A percentile compares a stretch with the other conserved stretches of the same genome.
These are phyloP conservation scores for Austroboletus eburneus DNA, from an alignment of 768 basidiomycete genomes.

Conservation along the genomic window DNA sequence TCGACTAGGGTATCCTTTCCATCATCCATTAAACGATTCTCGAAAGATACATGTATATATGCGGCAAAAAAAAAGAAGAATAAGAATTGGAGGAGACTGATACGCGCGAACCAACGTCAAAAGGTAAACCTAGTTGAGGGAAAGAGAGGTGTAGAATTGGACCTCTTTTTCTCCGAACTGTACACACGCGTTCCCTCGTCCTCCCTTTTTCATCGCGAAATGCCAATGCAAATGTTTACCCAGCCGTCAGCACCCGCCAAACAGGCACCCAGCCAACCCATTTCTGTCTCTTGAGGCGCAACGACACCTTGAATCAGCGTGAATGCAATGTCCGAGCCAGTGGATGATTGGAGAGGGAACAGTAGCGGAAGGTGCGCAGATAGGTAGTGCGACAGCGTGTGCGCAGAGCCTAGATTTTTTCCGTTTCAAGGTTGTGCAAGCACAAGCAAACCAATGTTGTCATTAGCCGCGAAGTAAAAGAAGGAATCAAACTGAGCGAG, in stretches of 20 bases:
- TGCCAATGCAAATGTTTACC: constrained; percentile 83
- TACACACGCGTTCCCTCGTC: neutral
- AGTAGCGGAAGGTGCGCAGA: constrained; percentile 74
- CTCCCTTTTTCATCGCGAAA: constrained; percentile 28
- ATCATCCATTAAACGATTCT: constrained; percentile 13
- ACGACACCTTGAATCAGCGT: constrained; percentile 82
- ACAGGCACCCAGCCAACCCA: constrained; percentile 93
- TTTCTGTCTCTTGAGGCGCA: constrained; percentile 79
- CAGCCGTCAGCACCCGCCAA: constrained; percentile 93
- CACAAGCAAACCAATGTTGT: neutral
- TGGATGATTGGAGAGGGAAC: constrained; percentile 53
- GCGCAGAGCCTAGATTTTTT: constrained; percentile 53
- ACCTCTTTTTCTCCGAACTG: too few species aligned
- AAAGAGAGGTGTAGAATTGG: neutral
- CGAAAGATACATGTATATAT: constrained; percentile 5
- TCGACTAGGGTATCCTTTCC: constrained; percentile 4
- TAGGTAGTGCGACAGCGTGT: constrained; percentile 68
- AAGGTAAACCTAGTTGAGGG: constrained; percentile 2
- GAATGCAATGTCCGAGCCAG: constrained; percentile 57
- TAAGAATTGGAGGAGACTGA: neutral
- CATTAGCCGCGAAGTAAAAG: constrained; percentile 1
- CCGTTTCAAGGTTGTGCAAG: neutral
- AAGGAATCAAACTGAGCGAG: neutral
- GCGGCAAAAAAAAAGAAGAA: constrained; percentile 3
- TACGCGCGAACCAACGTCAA: neutral